Percentiles rank a stretch among this genome's conserved stretches.
These are phyloP conservation scores for Salix arbutifolia DNA, from an alignment of 345 rosid species.

Conservation along the genomic window DNA sequence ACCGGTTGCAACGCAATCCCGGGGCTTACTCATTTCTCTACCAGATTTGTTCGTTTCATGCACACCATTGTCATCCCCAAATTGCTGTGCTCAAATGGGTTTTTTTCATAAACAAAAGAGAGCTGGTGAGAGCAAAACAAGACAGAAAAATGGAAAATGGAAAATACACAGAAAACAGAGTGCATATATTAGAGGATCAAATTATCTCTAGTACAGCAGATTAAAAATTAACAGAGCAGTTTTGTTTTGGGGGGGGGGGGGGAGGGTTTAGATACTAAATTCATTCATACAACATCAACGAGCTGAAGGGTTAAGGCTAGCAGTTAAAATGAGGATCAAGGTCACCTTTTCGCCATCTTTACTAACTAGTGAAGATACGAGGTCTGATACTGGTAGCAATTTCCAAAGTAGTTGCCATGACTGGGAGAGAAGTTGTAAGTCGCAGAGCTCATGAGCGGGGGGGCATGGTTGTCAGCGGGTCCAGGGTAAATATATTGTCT, in stretches of 20 bases:
- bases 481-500: constrained; percentile 62
- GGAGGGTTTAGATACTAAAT: constrained; percentile 40
- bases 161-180: constrained; percentile 40
- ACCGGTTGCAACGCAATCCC: too few species aligned
- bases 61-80: not conserved
- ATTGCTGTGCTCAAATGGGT: not conserved
- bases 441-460: constrained; percentile 47
- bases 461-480: constrained; percentile 59
- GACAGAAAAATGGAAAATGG: not conserved
- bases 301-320: constrained; percentile 52
- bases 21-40: not conserved
- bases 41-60: not conserved
- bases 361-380: constrained; percentile 68
- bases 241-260: not conserved
- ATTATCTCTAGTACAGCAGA: constrained; percentile 44
- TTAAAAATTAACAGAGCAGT: constrained; percentile 41
- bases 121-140: not conserved
- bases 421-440: constrained; percentile 65
- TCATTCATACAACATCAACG: constrained; percentile 57
- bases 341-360: constrained; percentile 43
- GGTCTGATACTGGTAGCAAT: constrained; percentile 87
- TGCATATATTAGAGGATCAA: constrained; percentile 55
- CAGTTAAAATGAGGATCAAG: constrained; percentile 60
- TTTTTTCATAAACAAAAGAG: not conserved
- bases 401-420: constrained; percentile 88